These are phyloP conservation scores for Dissophora globulifera DNA, from an alignment of 192 early-diverging fungal genomes.

Conservation along the genomic window DNA sequence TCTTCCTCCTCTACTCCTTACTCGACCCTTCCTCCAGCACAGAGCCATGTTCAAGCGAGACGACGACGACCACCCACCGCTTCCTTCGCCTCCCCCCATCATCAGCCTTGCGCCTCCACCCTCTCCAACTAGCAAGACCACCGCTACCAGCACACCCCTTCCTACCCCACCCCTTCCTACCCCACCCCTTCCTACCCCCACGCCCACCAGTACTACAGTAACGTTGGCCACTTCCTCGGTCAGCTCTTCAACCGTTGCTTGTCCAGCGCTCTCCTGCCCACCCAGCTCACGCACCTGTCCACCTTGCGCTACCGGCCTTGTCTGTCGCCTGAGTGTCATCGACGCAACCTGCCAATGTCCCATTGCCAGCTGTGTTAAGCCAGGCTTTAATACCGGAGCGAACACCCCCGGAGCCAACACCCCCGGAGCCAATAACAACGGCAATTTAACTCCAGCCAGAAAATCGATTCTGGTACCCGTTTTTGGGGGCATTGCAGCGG, in stretches of 20 bases:
- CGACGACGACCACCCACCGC: no score
- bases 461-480: constrained; percentile 17
- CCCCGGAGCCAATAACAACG: not conserved
- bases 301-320: constrained; percentile 18
- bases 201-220: not conserved
- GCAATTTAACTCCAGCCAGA: not conserved
- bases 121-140: no score
- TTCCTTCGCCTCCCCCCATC: no score
- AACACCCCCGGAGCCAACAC: not conserved
- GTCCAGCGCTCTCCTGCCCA: not conserved
- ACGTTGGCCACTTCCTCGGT: not conserved
- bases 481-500: constrained; percentile 18
- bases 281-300: constrained; percentile 14
- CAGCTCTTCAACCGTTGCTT: not conserved
- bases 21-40: not conserved
- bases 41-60: no score
- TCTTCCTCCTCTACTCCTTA: not conserved
- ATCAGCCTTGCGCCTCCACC: no score
- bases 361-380: constrained; percentile 28
- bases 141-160: no score
- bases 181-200: not conserved
- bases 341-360: constrained; percentile 34
- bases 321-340: constrained; percentile 27
- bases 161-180: no score
- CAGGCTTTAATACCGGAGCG: constrained; percentile 29